These are phyloP conservation scores for Hericium erinaceus DNA, from an alignment of 768 basidiomycete species.

Conservation along the genomic window DNA sequence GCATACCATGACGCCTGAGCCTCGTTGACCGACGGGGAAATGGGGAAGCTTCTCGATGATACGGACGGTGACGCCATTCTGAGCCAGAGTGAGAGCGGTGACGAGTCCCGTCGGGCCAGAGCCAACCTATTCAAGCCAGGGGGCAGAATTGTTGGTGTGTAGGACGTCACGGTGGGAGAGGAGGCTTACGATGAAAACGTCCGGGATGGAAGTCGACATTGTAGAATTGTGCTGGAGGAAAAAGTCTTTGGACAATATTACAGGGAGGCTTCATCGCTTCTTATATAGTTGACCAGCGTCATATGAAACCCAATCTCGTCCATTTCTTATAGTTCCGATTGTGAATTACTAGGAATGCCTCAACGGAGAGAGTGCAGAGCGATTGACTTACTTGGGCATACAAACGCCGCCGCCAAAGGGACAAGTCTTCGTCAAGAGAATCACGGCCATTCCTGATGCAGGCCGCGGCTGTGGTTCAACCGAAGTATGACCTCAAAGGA, in stretches of 20 bases:
- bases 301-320: neutral
- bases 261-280: neutral
- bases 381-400: too few relatives aligned
- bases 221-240: neutral
- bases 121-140: slow-evolving; percentile 1
- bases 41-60: slow-evolving; percentile 6
- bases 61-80: slow-evolving; percentile 9
- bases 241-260: neutral
- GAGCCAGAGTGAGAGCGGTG: slow-evolving; percentile 1
- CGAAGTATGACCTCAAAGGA: too few relatives aligned
- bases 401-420: too few relatives aligned
- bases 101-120: slow-evolving; percentile 6
- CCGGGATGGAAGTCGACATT: neutral
- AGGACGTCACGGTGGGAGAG: neutral
- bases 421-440: too few relatives aligned
- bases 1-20: slow-evolving; percentile 1
- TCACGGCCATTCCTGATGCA: too few relatives aligned
- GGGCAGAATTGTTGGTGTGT: neutral
- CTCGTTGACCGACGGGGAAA: neutral
- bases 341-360: neutral
- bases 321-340: neutral
- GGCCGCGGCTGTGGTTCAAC: too few relatives aligned
- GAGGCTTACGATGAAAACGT: neutral
- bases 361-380: neutral
- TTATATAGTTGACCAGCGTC: neutral